Base-by-base conservation (phyloP, 768 basidiomycete species). In the Multifurca ochricompacta region DNA sequence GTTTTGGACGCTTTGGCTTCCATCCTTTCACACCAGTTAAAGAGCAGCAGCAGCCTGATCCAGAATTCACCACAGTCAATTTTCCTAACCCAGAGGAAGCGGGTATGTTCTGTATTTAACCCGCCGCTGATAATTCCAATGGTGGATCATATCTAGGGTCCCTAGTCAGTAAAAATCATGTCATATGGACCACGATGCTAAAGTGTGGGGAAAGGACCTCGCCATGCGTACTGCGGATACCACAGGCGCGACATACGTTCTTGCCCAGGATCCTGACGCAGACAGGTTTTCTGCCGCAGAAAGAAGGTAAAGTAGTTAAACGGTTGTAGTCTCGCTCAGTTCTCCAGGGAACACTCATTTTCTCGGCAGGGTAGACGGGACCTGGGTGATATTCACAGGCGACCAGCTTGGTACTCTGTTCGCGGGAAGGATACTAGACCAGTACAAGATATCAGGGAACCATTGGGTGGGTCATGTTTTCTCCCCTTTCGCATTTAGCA, bases 1-100 rank as follows among this genome's bases (percentile, higher is more conserved):
- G 80, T 0, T 85, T 93, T 55, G 68, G 72, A 35, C 56, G 68
- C 3, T 82, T 80, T 53, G 82, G 82, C 5, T 81, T 90, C 55
- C 62, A 73, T 16, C 74, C 77, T 1, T 83, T 77, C 65, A 72
- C 76, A 9, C 76, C 82, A 2, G 86, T 91, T 10, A 63, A 65
- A 47, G 76, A 81, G 58, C 91, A 94, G 67, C 76, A 77, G 58
- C 51, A 71, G 3, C 87, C 92, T 2, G 85, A 94, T 68, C 88
- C 91, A 4, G 80, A 91, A 27, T 94, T 94, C 63, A 81, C 88
- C 3, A 91, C 91, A 4, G 87, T 93, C 16, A 71, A 69, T 19
- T 92, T 89, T 66, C 91, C 91, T 2, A 94, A 94, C 63, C 91
- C 91, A 2, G 91, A 94, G 67, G 91, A 94, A 67, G 84, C 87